Evolutionary conservation across 2,329 filamentous ascomycete genomes (phyloP).

Genomic region (Parafenestella ontariensis): DNA sequence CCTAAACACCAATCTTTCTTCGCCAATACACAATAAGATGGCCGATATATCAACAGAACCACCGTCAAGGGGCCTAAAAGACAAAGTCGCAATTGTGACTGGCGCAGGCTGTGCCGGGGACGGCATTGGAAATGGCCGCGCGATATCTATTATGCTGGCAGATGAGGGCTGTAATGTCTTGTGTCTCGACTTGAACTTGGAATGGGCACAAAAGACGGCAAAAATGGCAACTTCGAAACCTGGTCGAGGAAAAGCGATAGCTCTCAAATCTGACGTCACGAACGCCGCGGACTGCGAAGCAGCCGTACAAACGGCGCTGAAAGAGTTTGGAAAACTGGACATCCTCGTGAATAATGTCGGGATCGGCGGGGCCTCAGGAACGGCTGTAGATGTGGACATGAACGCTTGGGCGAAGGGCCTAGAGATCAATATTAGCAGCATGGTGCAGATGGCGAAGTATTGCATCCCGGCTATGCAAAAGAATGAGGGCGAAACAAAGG

Average conservation of each 20-base stretch:
- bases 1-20: not conserved
- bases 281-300: slow-evolving; percentile 58
- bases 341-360: slow-evolving; percentile 72
- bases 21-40: slow-evolving; percentile 7
- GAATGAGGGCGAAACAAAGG: slow-evolving; percentile 56
- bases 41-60: slow-evolving; percentile 21
- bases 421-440: slow-evolving; percentile 68
- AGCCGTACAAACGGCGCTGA: slow-evolving; percentile 51
- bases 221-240: slow-evolving; percentile 57
- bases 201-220: slow-evolving; percentile 61
- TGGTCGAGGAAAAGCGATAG: slow-evolving; percentile 49
- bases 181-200: slow-evolving; percentile 62
- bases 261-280: slow-evolving; percentile 64
- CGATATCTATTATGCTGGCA: slow-evolving; percentile 65
- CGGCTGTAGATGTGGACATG: slow-evolving; percentile 67
- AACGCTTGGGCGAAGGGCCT: slow-evolving; percentile 63
- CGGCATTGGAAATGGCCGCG: slow-evolving; percentile 67
- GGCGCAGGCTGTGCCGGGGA: slow-evolving; percentile 65
- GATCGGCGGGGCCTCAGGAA: slow-evolving; percentile 64
- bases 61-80: slow-evolving; percentile 51
- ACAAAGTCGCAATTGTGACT: slow-evolving; percentile 63
- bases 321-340: slow-evolving; percentile 64
- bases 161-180: slow-evolving; percentile 65
- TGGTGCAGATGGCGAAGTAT: slow-evolving; percentile 70
- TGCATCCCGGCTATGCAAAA: slow-evolving; percentile 66